phyloP scores from a whole-genome alignment of 495 filamentous ascomycete genomes.

The Daldinia childiae region DNA sequence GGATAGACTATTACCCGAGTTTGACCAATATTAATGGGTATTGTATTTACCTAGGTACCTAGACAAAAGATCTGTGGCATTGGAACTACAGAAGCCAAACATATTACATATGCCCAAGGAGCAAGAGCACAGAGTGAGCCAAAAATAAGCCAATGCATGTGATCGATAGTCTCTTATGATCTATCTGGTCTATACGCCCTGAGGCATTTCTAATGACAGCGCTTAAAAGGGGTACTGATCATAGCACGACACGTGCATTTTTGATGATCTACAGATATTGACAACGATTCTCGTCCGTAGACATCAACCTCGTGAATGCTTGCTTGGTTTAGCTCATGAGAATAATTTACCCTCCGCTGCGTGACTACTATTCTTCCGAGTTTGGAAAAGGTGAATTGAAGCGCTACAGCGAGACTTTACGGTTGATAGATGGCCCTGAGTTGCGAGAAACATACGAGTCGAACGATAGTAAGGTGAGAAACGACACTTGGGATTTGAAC shows the following conservation, averaged over 20 bases:
- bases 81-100: background rate
- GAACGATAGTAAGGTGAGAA: conserved; percentile 9
- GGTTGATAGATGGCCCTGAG: background rate
- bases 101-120: background rate
- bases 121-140: background rate
- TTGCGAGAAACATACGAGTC: background rate
- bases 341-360: background rate
- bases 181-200: conserved; percentile 33
- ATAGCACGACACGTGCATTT: conserved; percentile 12
- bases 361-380: background rate
- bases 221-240: conserved; percentile 21
- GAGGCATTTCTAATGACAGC: conserved; percentile 15
- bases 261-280: conserved; percentile 1
- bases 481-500: background rate
- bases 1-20: background rate
- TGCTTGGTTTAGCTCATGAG: background rate
- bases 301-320: conserved; percentile 1
- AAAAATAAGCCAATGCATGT: background rate
- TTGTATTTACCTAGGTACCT: no score
- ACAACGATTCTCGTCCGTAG: background rate
- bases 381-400: conserved; percentile 10
- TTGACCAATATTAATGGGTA: background rate
- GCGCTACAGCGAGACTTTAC: background rate
- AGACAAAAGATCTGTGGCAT: background rate
- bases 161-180: conserved; percentile 26